Evolutionary conservation across 495 filamentous ascomycete species (phyloP), one percentile per base, ranked within the genome.

Genomic region (Aspergillus homomorphus): DNA sequence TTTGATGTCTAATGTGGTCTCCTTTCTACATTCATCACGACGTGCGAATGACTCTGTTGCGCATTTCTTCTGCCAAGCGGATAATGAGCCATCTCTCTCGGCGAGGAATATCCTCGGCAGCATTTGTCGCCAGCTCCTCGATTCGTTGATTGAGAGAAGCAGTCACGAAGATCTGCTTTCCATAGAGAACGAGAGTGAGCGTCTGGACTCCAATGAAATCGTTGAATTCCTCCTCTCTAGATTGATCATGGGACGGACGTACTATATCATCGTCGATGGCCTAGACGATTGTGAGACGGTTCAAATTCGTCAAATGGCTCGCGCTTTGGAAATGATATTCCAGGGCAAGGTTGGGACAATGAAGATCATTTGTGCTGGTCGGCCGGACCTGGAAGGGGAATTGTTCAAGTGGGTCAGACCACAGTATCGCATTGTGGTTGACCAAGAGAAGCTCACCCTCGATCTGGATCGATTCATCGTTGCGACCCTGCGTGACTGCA

Each of bases 1-100:
- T 12, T 53, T 71, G 4, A 57, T 61, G 24, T 65, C 67, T 22
- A 66, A 56, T 41, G 65, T 68, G 21, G 59, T 69, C 26, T 46
- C 55, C 8, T 45, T 56, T 16, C 54, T 69, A 14, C 12, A 38
- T 38, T 14, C 12, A 2, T 5, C 33, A 38, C 6, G 12, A 38
- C 33, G 2, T 7, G 12, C 4, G 10, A 38, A 14, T 38, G 6
- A 38, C 15, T 38, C 12, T 28, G 26, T 9, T 28, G 26, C 33
- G 5, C 12, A 38, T 38, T 38, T 9, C 33, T 38, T 38, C 12
- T 38, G 33, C 10, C 33, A 38, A 38, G 33, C 5, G 10, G 33
- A 38, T 12, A 38, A 38, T 38, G 4, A 38, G 12, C 6, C 33
- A 38, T 38, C 33, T 9, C 33, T 38, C 10, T 7, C 33, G 12